These are phyloP conservation scores for Lichtheimia ornata DNA, from an alignment of 371 early-diverging fungal species.

Conservation along the genomic window DNA sequence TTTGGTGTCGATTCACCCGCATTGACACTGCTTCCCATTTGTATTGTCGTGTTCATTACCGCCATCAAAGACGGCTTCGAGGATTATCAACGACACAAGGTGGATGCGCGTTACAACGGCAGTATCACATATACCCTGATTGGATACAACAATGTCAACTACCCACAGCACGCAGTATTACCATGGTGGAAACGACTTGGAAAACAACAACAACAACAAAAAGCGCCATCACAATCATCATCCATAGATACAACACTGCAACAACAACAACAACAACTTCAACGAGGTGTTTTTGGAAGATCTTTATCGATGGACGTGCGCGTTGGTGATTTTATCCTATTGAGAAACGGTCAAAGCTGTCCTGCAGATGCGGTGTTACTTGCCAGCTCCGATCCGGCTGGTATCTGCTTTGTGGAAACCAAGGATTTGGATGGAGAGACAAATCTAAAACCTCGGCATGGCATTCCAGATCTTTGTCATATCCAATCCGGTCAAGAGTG, in stretches of 20 bases:
- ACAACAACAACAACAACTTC: background rate
- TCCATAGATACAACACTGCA: background rate
- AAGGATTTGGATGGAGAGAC: constrained; percentile 97
- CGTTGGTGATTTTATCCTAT: constrained; percentile 89
- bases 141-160: constrained; percentile 80
- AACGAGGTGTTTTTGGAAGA: constrained; percentile 24
- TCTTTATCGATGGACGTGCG: constrained; percentile 65
- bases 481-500: constrained; percentile 68
- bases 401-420: constrained; percentile 89
- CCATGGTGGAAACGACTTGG: constrained; percentile 4
- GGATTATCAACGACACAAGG: constrained; percentile 91
- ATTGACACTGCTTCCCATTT: constrained; percentile 88
- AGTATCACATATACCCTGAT: constrained; percentile 69
- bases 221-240: background rate
- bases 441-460: constrained; percentile 83
- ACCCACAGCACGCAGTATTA: constrained; percentile 21
- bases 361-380: constrained; percentile 92
- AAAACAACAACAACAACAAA: background rate
- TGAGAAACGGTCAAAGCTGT: constrained; percentile 83
- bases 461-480: constrained; percentile 64
- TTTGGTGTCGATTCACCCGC: constrained; percentile 75
- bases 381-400: constrained; percentile 73
- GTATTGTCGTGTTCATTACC: constrained; percentile 84
- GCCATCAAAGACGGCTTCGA: constrained; percentile 96
- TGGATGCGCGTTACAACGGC: constrained; percentile 88